Percentiles rank a stretch among this genome's conserved stretches.
Conservation (phyloP, 2,329 filamentous ascomycete genomes). For the Chaetothyriales sp. region DNA sequence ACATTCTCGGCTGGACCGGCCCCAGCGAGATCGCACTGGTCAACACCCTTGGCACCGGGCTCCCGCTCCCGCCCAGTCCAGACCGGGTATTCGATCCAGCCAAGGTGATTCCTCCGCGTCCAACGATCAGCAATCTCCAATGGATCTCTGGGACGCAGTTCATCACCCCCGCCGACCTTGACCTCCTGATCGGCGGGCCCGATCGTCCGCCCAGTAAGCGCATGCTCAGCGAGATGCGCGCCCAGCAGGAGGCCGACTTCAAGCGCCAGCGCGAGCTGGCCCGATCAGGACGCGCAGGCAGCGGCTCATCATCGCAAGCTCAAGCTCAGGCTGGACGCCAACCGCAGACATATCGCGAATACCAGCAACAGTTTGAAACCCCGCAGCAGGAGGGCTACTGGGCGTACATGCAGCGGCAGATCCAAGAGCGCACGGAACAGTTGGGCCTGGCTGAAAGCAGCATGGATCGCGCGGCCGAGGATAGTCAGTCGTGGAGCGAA, state of each 20-base stretch:
- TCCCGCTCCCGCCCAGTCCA: conserved; percentile 46
- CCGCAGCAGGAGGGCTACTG: conserved; percentile 48
- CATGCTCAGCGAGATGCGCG: conserved; percentile 68
- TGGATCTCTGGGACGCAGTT: conserved; percentile 96
- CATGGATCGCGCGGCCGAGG: conserved; percentile 70
- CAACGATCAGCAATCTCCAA: conserved; percentile 87
- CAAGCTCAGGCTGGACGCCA: too few species aligned
- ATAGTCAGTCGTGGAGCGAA: conserved; percentile 69
- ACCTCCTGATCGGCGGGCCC: conserved; percentile 77
- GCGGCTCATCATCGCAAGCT: background rate
- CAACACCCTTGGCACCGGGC: conserved; percentile 70
- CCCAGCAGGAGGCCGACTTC: conserved; percentile 48
- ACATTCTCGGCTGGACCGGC: conserved; percentile 76
- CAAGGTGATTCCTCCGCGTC: conserved; percentile 59
- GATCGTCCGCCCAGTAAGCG: conserved; percentile 78
- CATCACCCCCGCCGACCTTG: conserved; percentile 73
- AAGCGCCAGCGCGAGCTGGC: conserved; percentile 25
- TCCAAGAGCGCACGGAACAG: conserved; percentile 84
- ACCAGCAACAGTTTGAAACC: background rate
- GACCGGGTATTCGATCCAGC: conserved; percentile 71
- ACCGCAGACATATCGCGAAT: conserved; percentile 1
- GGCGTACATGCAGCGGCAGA: conserved; percentile 70
- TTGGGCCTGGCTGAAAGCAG: conserved; percentile 69
- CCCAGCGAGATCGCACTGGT: conserved; percentile 73
- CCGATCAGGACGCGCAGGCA: conserved; percentile 25